Evolutionary conservation across 371 early-diverging fungal species (phyloP).

Genomic region (Mucor irregularis): DNA sequence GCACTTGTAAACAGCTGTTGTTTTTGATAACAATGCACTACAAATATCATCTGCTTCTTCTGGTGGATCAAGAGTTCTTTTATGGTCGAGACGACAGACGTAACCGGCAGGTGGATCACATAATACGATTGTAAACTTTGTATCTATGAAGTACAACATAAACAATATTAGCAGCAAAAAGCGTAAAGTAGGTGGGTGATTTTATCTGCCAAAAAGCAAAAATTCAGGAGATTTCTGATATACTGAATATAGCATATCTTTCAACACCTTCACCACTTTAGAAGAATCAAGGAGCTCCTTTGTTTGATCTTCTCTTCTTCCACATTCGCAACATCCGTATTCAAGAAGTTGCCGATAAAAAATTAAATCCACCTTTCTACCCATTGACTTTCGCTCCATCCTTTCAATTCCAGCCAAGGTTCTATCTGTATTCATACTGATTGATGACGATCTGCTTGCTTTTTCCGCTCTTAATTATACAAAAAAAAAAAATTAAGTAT

Average conservation of each 20-base stretch:
- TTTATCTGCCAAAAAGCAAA: slow-evolving; percentile 21
- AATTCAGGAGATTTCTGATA: slow-evolving; percentile 11
- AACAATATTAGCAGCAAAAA: slow-evolving; percentile 22
- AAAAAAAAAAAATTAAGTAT: slow-evolving; percentile 19
- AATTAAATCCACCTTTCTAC: slow-evolving; percentile 14
- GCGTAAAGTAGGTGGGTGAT: slow-evolving; percentile 11
- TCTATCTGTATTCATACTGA: slow-evolving; percentile 13
- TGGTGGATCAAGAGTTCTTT: slow-evolving; percentile 9
- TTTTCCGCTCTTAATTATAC: slow-evolving; percentile 20
- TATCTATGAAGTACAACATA: slow-evolving; percentile 15
- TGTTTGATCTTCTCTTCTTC: slow-evolving; percentile 16
- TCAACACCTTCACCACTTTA: slow-evolving; percentile 22
- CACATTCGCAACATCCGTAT: slow-evolving; percentile 20
- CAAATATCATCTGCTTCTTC: slow-evolving; percentile 23
- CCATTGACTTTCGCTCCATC: slow-evolving; percentile 14
- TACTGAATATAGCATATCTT: slow-evolving; percentile 13
- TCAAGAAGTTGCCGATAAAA: slow-evolving; percentile 14
- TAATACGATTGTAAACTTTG: slow-evolving; percentile 15
- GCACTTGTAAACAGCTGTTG: slow-evolving; percentile 4
- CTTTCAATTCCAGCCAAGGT: slow-evolving; percentile 11
- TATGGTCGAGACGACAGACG: slow-evolving; percentile 20
- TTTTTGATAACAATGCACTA: slow-evolving; percentile 9
- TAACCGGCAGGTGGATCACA: slow-evolving; percentile 19
- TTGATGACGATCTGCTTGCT: slow-evolving; percentile 18
- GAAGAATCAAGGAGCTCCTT: slow-evolving; percentile 16